Base-by-base conservation (phyloP, 2,329 filamentous ascomycete genomes). In the Xylariaceae sp. region DNA sequence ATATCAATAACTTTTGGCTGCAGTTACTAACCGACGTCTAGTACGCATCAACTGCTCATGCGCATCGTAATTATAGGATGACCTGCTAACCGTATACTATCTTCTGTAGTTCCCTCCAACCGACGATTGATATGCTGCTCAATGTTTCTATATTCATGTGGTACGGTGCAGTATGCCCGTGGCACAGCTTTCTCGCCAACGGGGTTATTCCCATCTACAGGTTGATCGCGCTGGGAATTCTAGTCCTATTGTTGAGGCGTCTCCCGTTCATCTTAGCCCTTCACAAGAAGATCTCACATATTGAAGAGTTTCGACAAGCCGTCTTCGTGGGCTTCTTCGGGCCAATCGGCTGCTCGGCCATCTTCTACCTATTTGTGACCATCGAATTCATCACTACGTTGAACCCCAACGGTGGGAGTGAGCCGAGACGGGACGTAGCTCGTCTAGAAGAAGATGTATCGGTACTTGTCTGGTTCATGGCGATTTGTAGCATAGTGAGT, bases 271-370 rank as follows among this genome's bases (percentile, higher is more conserved):
- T 97, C 0, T 83, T 91, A 50, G 83, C 81, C 0, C 78, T 93
- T 72, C 88, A 93, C 69, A 88, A 83, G 64, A 81, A 82, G 56
- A 93, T 96, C 44, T 89, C 84, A 26, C 91, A 96, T 70, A 92
- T 96, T 42, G 84, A 91, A 54, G 80, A 89, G 41, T 73, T 82
- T 26, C 82, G 84, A 3, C 91, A 96, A 63, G 91, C 91, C 1
- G 75, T 90, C 0, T 96, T 96, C 67, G 90, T 95, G 7, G 93
- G 93, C 0, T 96, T 96, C 77, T 97, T 97, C 62, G 93, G 93
- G 0, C 93, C 93, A 0, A 93, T 97, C 53, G 92, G 93, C 2
- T 92, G 96, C 1, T 91, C 90, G 16, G 93, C 91, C 1, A 83
- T 96, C 19, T 97, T 96, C 71, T 96, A 97, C 70, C 80, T 97